These are phyloP conservation scores for Pulveroboletus sp. DNA, from an alignment of 1,284 basidiomycete species.

Conservation along the genomic window DNA sequence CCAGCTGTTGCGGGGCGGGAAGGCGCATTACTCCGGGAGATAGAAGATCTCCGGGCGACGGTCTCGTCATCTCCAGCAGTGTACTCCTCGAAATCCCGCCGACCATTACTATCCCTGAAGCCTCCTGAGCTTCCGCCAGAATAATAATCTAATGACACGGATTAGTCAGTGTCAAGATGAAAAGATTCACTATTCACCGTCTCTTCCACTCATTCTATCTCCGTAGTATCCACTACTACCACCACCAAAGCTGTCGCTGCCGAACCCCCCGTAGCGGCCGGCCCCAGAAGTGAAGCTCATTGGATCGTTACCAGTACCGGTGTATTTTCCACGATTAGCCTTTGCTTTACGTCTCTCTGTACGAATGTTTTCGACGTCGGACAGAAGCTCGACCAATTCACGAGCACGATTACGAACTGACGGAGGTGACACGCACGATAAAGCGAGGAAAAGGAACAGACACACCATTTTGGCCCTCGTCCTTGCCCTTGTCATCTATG, in stretches of 20 bases:
- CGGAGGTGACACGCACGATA: background rate
- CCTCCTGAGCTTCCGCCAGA: conserved; percentile 50
- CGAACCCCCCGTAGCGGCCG: conserved; percentile 80
- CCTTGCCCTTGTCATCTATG: conserved; percentile 98
- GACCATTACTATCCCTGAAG: conserved; percentile 59
- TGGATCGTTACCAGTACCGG: conserved; percentile 82
- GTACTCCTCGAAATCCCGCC: conserved; percentile 86
- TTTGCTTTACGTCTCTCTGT: conserved; percentile 92
- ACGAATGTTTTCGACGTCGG: conserved; percentile 91
- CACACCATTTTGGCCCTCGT: conserved; percentile 96
- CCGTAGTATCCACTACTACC: conserved; percentile 44
- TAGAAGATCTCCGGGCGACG: conserved; percentile 41
- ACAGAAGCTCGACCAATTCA: conserved; percentile 87
- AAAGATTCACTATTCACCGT: conserved; percentile 32
- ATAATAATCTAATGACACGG: conserved; percentile 38
- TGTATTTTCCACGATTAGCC: conserved; percentile 90
- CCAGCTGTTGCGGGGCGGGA: conserved; percentile 20
- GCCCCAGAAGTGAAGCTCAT: conserved; percentile 59
- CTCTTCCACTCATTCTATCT: conserved; percentile 43
- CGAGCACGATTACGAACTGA: conserved; percentile 94
- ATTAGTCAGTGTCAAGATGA: conserved; percentile 16
- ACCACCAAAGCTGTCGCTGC: conserved; percentile 61
- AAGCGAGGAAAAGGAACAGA: background rate
- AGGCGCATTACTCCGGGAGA: conserved; percentile 29
- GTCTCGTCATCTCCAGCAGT: conserved; percentile 94